Conservation (phyloP, 371 early-diverging fungal species). For the Rhizopus sp. region DNA sequence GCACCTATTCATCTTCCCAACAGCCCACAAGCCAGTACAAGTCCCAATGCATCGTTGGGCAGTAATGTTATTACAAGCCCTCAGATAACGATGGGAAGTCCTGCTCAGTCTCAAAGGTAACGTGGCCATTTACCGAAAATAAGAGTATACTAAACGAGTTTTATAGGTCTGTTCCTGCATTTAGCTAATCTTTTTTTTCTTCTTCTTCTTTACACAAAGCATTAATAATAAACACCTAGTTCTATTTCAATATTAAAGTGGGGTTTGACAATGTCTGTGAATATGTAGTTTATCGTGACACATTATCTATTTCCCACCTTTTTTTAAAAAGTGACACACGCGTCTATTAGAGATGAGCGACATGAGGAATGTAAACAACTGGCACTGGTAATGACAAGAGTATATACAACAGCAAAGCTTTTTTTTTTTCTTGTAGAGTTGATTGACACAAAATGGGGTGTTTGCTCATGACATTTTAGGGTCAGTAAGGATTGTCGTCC, state of each 20-base stretch:
- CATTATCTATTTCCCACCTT: neutral
- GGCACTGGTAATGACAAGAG: slow-evolving; percentile 46
- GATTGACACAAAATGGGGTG: neutral
- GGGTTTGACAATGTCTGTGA: too few species aligned
- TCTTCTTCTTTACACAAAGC: slow-evolving; percentile 3
- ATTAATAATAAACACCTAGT: neutral
- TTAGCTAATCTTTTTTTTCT: slow-evolving; percentile 28
- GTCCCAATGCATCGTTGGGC: slow-evolving; percentile 22
- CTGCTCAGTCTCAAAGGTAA: slow-evolving; percentile 42
- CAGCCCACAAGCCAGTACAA: slow-evolving; percentile 8
- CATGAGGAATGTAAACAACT: slow-evolving; percentile 85
- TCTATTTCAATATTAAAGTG: neutral
- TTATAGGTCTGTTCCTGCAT: slow-evolving; percentile 41
- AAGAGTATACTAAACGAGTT: neutral
- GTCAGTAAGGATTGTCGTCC: slow-evolving; percentile 88
- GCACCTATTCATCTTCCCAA: slow-evolving; percentile 20
- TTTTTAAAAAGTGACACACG: neutral
- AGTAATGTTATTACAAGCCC: slow-evolving; percentile 21
- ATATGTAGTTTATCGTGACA: too few species aligned
- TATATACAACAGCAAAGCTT: neutral
- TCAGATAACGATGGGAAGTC: slow-evolving; percentile 35
- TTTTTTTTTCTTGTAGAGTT: neutral
- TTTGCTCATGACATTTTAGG: slow-evolving; percentile 60
- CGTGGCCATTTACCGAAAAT: neutral
- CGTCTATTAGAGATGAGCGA: slow-evolving; percentile 38